These are phyloP conservation scores for Zygnema cylindricum DNA, from an alignment of 139 green algal genomes.

Conservation along the genomic window DNA sequence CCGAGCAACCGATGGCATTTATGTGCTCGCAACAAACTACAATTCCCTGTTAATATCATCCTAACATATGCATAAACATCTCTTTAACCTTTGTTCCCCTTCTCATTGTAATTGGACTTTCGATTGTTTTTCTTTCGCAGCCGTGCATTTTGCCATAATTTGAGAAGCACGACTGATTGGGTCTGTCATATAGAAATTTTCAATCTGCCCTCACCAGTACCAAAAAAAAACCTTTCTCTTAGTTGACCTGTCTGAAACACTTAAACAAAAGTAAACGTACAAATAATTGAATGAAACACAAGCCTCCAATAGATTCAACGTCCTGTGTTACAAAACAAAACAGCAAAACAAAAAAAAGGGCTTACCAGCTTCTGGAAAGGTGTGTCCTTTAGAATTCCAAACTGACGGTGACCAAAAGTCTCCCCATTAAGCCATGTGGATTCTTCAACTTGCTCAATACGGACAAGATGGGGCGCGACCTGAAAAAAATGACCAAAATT, in stretches of 20 bases:
- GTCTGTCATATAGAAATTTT: constrained; percentile 98
- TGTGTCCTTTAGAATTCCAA: constrained; percentile 39
- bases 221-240: not conserved
- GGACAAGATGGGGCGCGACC: constrained; percentile 57
- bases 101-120: not conserved
- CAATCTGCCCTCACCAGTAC: not conserved
- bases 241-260: not conserved
- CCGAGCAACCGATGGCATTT: too few species aligned
- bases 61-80: too few species aligned
- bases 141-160: constrained; percentile 86
- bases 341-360: not conserved
- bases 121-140: constrained; percentile 38
- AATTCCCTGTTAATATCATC: too few species aligned
- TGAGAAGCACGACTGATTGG: constrained; percentile 83
- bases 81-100: too few species aligned
- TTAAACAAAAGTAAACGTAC: not conserved
- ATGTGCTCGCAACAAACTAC: too few species aligned
- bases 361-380: constrained; percentile 76
- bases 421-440: constrained; percentile 86
- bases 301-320: not conserved
- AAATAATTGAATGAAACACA: not conserved
- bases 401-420: constrained; percentile 52
- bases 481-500: not conserved
- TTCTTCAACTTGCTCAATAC: constrained; percentile 73
- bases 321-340: too few species aligned